Evolutionary conservation across 176 grass and related monocot genomes (phyloP), one percentile per base, ranked within the genome.

Genomic region (Carex pumila): DNA sequence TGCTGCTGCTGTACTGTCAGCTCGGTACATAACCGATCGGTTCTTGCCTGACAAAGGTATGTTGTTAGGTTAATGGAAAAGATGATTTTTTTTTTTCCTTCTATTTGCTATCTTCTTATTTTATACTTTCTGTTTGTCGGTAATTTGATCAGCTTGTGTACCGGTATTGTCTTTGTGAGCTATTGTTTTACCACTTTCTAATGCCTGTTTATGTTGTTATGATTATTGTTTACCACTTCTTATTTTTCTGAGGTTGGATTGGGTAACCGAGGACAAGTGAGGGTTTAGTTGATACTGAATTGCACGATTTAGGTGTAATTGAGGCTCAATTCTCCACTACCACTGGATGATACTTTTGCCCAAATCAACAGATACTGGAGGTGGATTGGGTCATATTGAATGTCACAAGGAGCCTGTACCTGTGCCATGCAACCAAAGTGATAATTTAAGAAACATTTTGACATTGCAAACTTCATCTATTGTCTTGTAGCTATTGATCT

Each of bases 1-100:
- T 79, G 86, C 95, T 84, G 92, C 91, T 62, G 90, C 92, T 65
- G 80, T 94, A 81, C 65, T 98, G 75, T 94, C 92, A 76, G 81
- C 94, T 90, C 89, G 95, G 37, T 98, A 98, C 78, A 98, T 98
- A 66, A 98, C 95, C 55, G 95, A 86, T 57, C 90, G 95, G 0
- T 94, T 98, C 88, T 91, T 98, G 76, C 95, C 95, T 61, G 92
- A 98, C 79, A 98, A 98, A 94, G 92, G 95, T 98, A 85, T 47
- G 50, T 19, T 64, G n/a, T 30, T 79, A 29, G 54, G 55, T 8
- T 58, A 86, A 70, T 43, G 7, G 25, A 31, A 76, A 76, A 56
- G 2, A 2, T 70, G 66, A 43, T 41, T 68, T 18, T 68, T 62
- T 62, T 50, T 1, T 8, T 29, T 36, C 14, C 7, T 68, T 39